These are phyloP conservation scores for Talaromyces ruber DNA, from an alignment of 495 filamentous ascomycete genomes.

Conservation along the genomic window DNA sequence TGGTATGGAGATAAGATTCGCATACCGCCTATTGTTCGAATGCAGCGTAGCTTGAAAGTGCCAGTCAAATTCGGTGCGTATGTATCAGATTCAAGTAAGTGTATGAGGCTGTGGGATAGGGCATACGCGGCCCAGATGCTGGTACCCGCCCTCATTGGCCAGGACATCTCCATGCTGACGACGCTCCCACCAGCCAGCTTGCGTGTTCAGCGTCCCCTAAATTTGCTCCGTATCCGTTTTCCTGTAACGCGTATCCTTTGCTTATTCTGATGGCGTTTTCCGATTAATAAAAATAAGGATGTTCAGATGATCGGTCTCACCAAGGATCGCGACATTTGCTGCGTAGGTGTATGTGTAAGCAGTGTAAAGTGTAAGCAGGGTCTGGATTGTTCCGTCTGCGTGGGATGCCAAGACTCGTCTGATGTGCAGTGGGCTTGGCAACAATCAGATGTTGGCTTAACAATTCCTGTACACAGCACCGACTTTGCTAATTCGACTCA, in stretches of 20 bases:
- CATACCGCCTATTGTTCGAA: not conserved
- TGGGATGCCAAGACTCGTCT: not conserved
- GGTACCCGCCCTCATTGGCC: slow-evolving; percentile 31
- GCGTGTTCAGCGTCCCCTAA: slow-evolving; percentile 11
- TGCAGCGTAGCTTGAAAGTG: not conserved
- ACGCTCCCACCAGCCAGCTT: slow-evolving; percentile 26
- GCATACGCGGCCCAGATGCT: slow-evolving; percentile 38
- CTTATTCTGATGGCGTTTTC: not conserved
- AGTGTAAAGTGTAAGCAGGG: not conserved
- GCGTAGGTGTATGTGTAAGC: not conserved
- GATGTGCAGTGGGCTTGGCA: not conserved
- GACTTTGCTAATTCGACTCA: not conserved
- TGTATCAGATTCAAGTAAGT: not conserved
- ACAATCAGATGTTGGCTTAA: not conserved
- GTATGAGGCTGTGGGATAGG: slow-evolving; percentile 8
- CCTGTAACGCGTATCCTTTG: not conserved
- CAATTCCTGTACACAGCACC: not conserved
- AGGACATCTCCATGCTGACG: slow-evolving; percentile 31
- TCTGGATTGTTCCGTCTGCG: not conserved
- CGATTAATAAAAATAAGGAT: not conserved
- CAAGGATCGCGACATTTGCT: not conserved
- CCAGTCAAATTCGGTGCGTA: not conserved
- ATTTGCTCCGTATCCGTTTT: not conserved
- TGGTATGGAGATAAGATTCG: too few relatives aligned
- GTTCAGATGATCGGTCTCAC: not conserved